These are phyloP conservation scores for Linaria vulgaris DNA, from an alignment of 257 asterid genomes.

Conservation along the genomic window DNA sequence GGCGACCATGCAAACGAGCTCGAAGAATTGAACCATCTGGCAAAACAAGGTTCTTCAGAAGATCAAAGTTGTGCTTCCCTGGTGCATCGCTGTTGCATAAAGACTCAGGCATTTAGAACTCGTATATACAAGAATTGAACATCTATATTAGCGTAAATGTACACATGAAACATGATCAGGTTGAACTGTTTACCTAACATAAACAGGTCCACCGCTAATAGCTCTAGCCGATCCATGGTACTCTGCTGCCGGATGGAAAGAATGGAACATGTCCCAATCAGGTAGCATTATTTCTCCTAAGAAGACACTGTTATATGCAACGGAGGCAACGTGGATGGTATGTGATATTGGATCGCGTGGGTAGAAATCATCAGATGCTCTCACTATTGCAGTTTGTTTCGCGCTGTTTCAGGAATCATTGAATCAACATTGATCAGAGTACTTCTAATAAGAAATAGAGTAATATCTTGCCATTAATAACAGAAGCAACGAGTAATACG, in stretches of 20 bases:
- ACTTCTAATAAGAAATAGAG: too few relatives aligned
- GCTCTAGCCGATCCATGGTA: constrained; percentile 85
- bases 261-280: constrained; percentile 96
- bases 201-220: constrained; percentile 81
- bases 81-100: constrained; percentile 72
- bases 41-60: constrained; percentile 69
- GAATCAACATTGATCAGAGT: not conserved
- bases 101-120: constrained; percentile 4
- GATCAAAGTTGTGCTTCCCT: constrained; percentile 85
- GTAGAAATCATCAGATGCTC: constrained; percentile 86
- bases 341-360: constrained; percentile 75
- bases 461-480: too few relatives aligned
- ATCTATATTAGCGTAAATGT: not conserved
- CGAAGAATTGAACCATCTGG: constrained; percentile 90
- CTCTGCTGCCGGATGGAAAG: constrained; percentile 85
- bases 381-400: constrained; percentile 68
- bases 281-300: constrained; percentile 79
- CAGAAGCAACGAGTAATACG: not conserved
- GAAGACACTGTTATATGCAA: constrained; percentile 76
- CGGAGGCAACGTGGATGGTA: constrained; percentile 81
- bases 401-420: constrained; percentile 65
- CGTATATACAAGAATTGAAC: not conserved
- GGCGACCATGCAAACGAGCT: constrained; percentile 84
- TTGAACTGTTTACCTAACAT: constrained; percentile 53
- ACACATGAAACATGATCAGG: not conserved